These are phyloP conservation scores for Chondrus crispus DNA, from an alignment of 23 red algal genomes.

Conservation along the genomic window DNA sequence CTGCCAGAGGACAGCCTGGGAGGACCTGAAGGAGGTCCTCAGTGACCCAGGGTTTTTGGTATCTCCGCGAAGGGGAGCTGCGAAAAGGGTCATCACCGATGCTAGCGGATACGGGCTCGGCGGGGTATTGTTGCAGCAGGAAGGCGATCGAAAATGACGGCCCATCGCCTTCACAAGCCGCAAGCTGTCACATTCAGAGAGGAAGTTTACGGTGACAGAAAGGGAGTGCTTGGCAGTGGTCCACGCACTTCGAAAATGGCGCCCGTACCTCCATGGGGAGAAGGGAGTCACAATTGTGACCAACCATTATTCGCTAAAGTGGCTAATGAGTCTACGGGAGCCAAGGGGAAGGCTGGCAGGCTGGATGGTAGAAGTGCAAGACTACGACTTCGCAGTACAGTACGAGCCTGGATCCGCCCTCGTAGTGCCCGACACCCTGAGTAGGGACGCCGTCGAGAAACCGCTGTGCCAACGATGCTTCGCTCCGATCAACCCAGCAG, in stretches of 20 bases:
- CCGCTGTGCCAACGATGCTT: no score
- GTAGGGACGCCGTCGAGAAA: neutral
- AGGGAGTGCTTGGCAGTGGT: conserved; percentile 1
- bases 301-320: neutral
- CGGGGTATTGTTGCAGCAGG: neutral
- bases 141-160: neutral
- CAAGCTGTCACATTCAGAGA: neutral
- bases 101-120: neutral
- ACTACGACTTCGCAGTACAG: neutral
- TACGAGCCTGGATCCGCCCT: neutral
- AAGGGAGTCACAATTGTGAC: neutral
- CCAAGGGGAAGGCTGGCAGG: neutral
- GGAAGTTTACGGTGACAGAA: neutral
- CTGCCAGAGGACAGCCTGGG: neutral
- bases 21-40: neutral
- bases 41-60: neutral
- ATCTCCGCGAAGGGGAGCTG: neutral
- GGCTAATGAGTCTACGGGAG: neutral
- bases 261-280: conserved; percentile 13
- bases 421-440: neutral
- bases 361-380: neutral
- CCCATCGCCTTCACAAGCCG: neutral
- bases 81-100: neutral
- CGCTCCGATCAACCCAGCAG: no score
- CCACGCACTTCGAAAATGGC: neutral